phyloP scores from a whole-genome alignment of 23 red algal species.

The Gracilaria gracilis region DNA sequence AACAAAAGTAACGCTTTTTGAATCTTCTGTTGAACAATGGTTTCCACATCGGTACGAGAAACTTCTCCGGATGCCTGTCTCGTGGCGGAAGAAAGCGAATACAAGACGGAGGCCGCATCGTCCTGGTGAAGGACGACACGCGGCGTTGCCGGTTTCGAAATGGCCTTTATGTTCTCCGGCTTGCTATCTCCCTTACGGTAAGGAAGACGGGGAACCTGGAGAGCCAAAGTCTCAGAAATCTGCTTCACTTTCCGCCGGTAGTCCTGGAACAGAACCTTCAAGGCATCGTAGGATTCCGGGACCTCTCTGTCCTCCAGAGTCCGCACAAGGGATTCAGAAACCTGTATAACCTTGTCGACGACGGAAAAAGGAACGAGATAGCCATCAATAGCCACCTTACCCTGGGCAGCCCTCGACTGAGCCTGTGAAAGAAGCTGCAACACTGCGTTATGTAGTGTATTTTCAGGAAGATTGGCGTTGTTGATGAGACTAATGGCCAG shows the following conservation, averaged over 20 bases:
- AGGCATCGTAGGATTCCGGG: not conserved
- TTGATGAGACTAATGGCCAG: slow-evolving; percentile 19
- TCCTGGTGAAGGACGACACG: not conserved
- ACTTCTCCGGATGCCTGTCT: not conserved
- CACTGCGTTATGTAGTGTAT: slow-evolving; percentile 5
- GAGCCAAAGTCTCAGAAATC: not conserved
- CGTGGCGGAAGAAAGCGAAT: not conserved
- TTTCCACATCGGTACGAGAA: not conserved
- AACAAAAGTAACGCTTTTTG: not conserved
- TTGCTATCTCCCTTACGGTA: not conserved
- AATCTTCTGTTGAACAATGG: not conserved
- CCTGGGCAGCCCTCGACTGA: not conserved
- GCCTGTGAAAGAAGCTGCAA: slow-evolving; percentile 11
- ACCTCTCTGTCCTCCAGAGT: not conserved
- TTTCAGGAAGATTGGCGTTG: slow-evolving; percentile 17
- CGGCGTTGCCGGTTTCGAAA: not conserved
- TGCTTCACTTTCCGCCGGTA: not conserved
- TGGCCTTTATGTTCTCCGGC: not conserved
- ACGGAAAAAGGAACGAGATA: not conserved
- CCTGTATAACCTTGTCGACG: not conserved
- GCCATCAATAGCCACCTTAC: not conserved
- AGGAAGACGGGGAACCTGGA: not conserved
- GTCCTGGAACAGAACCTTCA: not conserved
- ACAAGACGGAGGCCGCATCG: slow-evolving; percentile 34
- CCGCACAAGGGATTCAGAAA: not conserved